Evolutionary conservation across 2,329 filamentous ascomycete genomes (phyloP).

Genomic region (Chaetomium globosum): DNA sequence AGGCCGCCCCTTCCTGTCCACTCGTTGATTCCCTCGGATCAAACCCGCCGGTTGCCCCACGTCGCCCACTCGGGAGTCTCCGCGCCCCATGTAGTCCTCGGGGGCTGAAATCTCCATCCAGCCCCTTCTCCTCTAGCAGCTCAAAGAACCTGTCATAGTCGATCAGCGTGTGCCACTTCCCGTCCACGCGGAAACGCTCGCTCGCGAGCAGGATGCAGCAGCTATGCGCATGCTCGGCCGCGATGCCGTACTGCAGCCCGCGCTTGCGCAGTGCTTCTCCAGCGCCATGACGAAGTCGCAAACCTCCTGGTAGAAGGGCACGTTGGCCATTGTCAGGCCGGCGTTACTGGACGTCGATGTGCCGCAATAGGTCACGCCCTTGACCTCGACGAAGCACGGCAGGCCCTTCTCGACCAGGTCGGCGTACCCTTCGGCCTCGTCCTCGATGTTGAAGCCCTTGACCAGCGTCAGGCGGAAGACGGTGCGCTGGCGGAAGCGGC

Average conservation of each 20-base stretch:
- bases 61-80: conserved; percentile 91
- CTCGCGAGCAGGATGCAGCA: conserved; percentile 89
- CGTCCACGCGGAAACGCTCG: conserved; percentile 73
- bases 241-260: conserved; percentile 83
- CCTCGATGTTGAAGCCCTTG: conserved; percentile 96
- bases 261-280: conserved; percentile 68
- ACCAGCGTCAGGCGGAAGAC: conserved; percentile 94
- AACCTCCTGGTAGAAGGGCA: conserved; percentile 93
- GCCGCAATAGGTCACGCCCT: conserved; percentile 95
- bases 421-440: conserved; percentile 88
- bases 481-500: conserved; percentile 82
- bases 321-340: conserved; percentile 94
- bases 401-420: conserved; percentile 82
- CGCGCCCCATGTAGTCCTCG: conserved; percentile 85
- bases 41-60: conserved; percentile 90
- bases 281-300: conserved; percentile 78
- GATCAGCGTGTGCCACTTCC: conserved; percentile 88
- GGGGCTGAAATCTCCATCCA: conserved; percentile 75
- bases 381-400: conserved; percentile 92
- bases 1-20: conserved; percentile 80
- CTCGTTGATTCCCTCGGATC: conserved; percentile 88
- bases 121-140: conserved; percentile 69
- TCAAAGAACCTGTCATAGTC: conserved; percentile 89
- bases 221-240: conserved; percentile 91
- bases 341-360: conserved; percentile 82